Evolutionary conservation across 441 rosid species (phyloP).

Genomic region (Jatropha podagrica): DNA sequence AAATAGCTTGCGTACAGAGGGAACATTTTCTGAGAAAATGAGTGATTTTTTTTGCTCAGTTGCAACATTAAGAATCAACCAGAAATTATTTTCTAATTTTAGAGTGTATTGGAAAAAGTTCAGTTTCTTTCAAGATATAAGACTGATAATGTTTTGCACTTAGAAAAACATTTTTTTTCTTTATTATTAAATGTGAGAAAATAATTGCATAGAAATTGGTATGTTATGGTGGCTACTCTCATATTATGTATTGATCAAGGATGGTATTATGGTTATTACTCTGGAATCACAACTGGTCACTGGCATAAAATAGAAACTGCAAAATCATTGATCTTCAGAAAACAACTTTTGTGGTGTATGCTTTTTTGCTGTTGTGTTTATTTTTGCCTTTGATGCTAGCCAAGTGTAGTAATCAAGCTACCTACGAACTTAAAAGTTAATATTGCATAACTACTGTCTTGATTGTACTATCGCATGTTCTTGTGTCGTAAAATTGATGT

Average conservation of each 20-base stretch:
- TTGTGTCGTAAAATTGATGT: not conserved
- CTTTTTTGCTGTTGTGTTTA: not conserved
- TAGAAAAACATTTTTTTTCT: too few relatives aligned
- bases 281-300: not conserved
- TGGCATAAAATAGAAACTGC: not conserved
- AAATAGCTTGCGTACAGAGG: too few relatives aligned
- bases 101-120: too few relatives aligned
- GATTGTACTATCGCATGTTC: conserved; percentile 2
- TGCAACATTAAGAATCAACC: too few relatives aligned
- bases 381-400: conserved; percentile 1
- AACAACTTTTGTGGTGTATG: not conserved
- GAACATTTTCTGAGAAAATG: too few relatives aligned
- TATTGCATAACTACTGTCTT: not conserved
- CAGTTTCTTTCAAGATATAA: too few relatives aligned
- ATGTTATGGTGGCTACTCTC: not conserved
- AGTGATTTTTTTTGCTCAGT: too few relatives aligned
- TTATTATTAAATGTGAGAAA: too few relatives aligned
- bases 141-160: too few relatives aligned
- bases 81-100: too few relatives aligned
- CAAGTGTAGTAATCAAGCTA: not conserved
- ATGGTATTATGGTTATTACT: not conserved
- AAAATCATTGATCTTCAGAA: not conserved
- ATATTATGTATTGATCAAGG: not conserved
- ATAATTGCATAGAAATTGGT: not conserved
- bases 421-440: not conserved